These are phyloP conservation scores for Euphorbia schlechtendalii DNA, from an alignment of 441 rosid genomes.

Conservation along the genomic window DNA sequence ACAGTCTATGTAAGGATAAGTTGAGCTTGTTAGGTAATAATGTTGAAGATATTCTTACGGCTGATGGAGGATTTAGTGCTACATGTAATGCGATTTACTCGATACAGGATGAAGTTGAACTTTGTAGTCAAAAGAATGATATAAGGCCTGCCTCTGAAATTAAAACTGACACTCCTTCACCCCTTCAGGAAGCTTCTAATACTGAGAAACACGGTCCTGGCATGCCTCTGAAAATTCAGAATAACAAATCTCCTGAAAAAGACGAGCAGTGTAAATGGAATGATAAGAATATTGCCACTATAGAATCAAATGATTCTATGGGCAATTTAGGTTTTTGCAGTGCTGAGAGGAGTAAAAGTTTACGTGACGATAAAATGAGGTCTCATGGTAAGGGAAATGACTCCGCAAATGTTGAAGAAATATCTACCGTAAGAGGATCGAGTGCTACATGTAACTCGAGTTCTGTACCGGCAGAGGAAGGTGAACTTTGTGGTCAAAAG, in stretches of 20 bases:
- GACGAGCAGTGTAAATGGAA: constrained; percentile 30
- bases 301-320: constrained; percentile 14
- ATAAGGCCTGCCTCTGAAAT: constrained; percentile 19
- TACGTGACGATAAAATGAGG: constrained; percentile 9
- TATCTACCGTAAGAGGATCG: constrained; percentile 9
- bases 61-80: constrained; percentile 9
- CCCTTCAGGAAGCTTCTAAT: constrained; percentile 33
- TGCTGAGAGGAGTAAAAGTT: constrained; percentile 15
- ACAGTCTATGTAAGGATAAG: constrained; percentile 10
- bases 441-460: constrained; percentile 2
- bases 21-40: constrained; percentile 12
- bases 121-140: neutral
- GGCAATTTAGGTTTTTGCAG: constrained; percentile 15
- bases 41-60: constrained; percentile 9
- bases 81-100: constrained; percentile 10
- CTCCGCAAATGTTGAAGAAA: constrained; percentile 11
- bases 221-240: constrained; percentile 38
- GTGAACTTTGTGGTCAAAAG: constrained; percentile 6
- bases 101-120: constrained; percentile 14
- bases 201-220: constrained; percentile 27
- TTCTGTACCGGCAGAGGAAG: constrained; percentile 15
- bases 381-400: constrained; percentile 15
- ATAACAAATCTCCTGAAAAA: constrained; percentile 32
- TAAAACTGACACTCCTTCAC: constrained; percentile 29
- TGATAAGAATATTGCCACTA: constrained; percentile 22